Evolutionary conservation across 352 stramenopile genomes (phyloP), one percentile per base, ranked within the genome.

Genomic region (Phytophthora tentaculata): DNA sequence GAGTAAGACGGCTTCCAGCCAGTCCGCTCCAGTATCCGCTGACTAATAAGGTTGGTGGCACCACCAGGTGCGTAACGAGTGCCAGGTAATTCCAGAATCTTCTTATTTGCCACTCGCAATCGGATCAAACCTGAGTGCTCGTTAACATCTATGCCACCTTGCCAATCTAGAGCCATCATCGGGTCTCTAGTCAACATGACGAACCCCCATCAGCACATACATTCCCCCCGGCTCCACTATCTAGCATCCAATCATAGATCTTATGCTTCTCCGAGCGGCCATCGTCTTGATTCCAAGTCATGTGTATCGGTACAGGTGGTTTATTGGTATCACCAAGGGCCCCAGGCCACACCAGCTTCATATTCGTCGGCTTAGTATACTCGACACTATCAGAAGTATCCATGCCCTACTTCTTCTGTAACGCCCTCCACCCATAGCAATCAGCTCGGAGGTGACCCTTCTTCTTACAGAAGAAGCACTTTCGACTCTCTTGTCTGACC

Each of bases 381-480:
- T 20, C 24, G 6, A n/a, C n/a, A n/a, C n/a, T n/a, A n/a, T n/a
- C n/a, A n/a, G 19, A 8, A 0, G 28, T 16, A 24, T 6, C 23
- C 22, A 55, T 49, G 19, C 14, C 20, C 44, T 63, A 48, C 17
- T 47, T 63, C 19, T 48, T 19, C 14, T 63, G 43, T 14, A 55
- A 10, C 2, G 44, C 44, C 14, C 49, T 63, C 56, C 56, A 63
- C 12, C 56, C 44, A 9, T 37, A 63, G 23, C 56, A 63, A 17
- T 56, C 44, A 8, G 28, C 44, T 55, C n/a, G n/a, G n/a, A n/a
- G n/a, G n/a, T n/a, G n/a, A n/a, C n/a, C n/a, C n/a, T n/a, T n/a
- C n/a, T n/a, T 55, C 28, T 56, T 63, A 37, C 43, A 63, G 7
- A 63, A 63, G 44, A 63, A 63, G 19, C 43, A 55, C 20, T 49